Evolutionary conservation across 2,329 filamentous ascomycete genomes (phyloP).

Genomic region (Epichloe sibirici): DNA sequence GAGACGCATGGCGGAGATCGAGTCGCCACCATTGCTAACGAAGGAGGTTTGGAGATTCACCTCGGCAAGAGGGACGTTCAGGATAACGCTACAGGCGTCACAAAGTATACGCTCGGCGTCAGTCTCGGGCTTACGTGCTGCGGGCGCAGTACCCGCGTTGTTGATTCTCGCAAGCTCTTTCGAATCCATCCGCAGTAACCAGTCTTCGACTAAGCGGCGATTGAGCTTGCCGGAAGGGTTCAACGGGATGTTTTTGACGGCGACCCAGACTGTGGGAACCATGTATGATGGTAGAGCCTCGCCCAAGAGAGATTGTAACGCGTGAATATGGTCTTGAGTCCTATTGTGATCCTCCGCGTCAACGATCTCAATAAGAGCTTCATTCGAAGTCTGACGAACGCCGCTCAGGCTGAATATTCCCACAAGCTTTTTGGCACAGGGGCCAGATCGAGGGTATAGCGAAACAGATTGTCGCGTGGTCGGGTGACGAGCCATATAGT

Average conservation of each 20-base stretch:
- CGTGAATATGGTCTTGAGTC: slow-evolving; percentile 3
- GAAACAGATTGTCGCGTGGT: neutral
- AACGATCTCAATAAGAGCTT: neutral
- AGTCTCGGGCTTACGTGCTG: neutral
- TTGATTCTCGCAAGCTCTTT: neutral
- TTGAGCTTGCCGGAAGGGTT: slow-evolving; percentile 9
- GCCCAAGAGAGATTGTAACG: slow-evolving; percentile 6
- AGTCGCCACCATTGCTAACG: slow-evolving; percentile 30
- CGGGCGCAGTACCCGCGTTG: neutral
- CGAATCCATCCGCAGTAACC: neutral
- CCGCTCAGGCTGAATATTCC: slow-evolving; percentile 1
- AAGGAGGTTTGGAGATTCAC: slow-evolving; percentile 23
- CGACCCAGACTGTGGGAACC: neutral
- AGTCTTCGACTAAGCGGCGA: slow-evolving; percentile 6
- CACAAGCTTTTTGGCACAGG: neutral
- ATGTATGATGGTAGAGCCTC: slow-evolving; percentile 3
- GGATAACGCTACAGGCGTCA: slow-evolving; percentile 27
- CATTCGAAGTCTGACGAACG: neutral
- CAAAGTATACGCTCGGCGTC: slow-evolving; percentile 4
- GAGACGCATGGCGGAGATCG: slow-evolving; percentile 30
- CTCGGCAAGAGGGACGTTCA: slow-evolving; percentile 21
- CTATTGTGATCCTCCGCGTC: neutral
- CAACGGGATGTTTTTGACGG: slow-evolving; percentile 6
- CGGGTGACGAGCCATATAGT: slow-evolving; percentile 1
- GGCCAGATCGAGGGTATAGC: neutral